Base-by-base conservation (phyloP, 441 rosid genomes). In the Flueggea neowawraea region DNA sequence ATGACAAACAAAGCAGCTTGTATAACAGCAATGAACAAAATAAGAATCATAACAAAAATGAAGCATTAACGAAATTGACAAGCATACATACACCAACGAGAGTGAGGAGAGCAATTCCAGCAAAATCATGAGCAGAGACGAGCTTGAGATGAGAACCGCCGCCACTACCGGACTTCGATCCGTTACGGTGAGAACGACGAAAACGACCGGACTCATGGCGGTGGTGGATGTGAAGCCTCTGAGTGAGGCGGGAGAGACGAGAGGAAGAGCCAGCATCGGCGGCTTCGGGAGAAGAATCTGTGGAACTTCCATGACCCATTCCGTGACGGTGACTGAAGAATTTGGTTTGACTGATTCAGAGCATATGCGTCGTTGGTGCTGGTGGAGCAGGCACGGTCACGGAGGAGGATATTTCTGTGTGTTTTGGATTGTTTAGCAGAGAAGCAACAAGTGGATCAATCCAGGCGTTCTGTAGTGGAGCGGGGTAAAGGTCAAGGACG, bases 61-160 rank as follows among this genome's bases (percentile, higher is more conserved):
- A 7, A 7, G 39, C 14, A 11, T 39, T 2, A 11, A 0, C 12
- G 41, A 60, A 17, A 31, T 32, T 1, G 53, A 8, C 52, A 64
- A 13, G 2, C 31, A 54, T 9, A 3, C 63, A 16, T 79, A 92
- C 96, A 55, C 81, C 58, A 6, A 80, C 66, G 28, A 93, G 76
- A 68, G 95, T 82, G 60, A 93, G 85, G 72, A 84, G 89, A 32
- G 98, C 97, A 60, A 93, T 85, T 75, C 98, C 98, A 22, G 90
- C 78, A 66, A 93, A 87, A 76, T 86, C 87, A 3, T 88, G 96
- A 6, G 75, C 84, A 14, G 76, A 57, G 9, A 71, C 32, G 57
- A 77, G 70, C 68, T 68, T 86, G 48, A 52, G 64, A 60, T 36
- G 67, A 16, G 70, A 55, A 11, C 43, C 55, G 10, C n/a, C n/a